These are phyloP conservation scores for Pichia sp. DNA, from an alignment of 1,139 yeast species.

Conservation along the genomic window DNA sequence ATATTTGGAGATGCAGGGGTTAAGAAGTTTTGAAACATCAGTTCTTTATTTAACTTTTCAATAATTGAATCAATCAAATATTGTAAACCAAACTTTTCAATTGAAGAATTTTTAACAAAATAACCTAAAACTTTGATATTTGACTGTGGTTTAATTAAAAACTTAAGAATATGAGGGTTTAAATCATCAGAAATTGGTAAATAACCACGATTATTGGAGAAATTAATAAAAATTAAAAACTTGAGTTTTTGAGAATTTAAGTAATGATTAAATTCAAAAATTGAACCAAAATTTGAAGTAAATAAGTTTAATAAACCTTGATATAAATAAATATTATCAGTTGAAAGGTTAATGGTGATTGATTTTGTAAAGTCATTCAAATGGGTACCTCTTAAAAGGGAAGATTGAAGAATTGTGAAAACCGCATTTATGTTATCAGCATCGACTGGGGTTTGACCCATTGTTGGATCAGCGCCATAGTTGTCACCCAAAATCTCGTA, in stretches of 20 bases:
- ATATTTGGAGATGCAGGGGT: not conserved
- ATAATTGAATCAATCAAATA: not conserved
- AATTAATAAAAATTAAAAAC: constrained; percentile 2
- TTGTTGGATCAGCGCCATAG: not conserved
- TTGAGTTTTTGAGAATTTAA: constrained; percentile 7
- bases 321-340: not conserved
- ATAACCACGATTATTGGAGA: not conserved
- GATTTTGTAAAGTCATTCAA: not conserved
- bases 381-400: constrained; percentile 5
- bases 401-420: constrained; percentile 2
- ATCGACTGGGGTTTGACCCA: not conserved
- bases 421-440: not conserved
- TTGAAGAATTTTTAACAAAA: constrained; percentile 11
- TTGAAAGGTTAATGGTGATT: not conserved
- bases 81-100: not conserved
- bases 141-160: not conserved
- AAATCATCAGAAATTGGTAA: not conserved
- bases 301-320: not conserved
- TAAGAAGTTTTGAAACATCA: not conserved
- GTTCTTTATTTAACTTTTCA: not conserved
- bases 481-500: not conserved
- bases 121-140: constrained; percentile 1
- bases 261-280: constrained; percentile 1
- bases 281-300: not conserved
- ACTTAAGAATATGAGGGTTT: not conserved